Base-by-base conservation (phyloP, 306 rosid species). In the Lotus japonicus region DNA sequence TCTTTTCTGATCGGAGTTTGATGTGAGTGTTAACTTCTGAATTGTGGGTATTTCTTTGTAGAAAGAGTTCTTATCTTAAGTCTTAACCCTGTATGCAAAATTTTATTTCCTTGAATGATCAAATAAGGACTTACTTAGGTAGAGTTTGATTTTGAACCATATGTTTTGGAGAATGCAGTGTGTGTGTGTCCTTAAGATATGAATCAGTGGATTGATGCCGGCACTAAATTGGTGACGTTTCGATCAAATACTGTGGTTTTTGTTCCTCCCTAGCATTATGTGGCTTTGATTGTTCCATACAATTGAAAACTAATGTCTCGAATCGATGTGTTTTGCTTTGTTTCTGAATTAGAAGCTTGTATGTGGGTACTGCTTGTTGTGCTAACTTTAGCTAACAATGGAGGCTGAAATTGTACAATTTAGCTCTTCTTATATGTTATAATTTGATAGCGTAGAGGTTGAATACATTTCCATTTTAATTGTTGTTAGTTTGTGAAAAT, bases 221-320 rank as follows among this genome's bases (percentile, higher is more conserved):
- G 48, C 11, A 56, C 11, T n/a, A 23, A 18, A 52, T 56, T 42
- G 51, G 44, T 35, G 55, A 21, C 43, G 44, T 58, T 64, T 54
- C 58, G 49, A 66, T 66, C 64, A 46, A 23, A 46, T 54, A 49
- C 14, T 11, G 42, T 70, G 16, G 45, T 71, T 70, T 52, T 70
- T 16, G 23, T 4, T 26, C 31, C 31, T 45, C 62, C 11, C 11
- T 9, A 23, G 16, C 61, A 38, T 36, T 42, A 0, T 39, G 36
- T 66, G 66, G 36, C 12, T 58, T 57, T 66, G 9, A 6, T 33
- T 64, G 44, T 50, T 33, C 38, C 38, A 26, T 63, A 15, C 56
- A 31, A 18, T 23, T 28, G 64, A 17, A 9, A 61, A 23, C 35
- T 18, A 14, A 46, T 45, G 39, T 36, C 28, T n/a, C 4, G 4